Percentiles rank a stretch among this genome's conserved stretches.
These are phyloP conservation scores for Zygotorulaspora chibaensis DNA, from an alignment of 805 yeast genomes.

Conservation along the genomic window DNA sequence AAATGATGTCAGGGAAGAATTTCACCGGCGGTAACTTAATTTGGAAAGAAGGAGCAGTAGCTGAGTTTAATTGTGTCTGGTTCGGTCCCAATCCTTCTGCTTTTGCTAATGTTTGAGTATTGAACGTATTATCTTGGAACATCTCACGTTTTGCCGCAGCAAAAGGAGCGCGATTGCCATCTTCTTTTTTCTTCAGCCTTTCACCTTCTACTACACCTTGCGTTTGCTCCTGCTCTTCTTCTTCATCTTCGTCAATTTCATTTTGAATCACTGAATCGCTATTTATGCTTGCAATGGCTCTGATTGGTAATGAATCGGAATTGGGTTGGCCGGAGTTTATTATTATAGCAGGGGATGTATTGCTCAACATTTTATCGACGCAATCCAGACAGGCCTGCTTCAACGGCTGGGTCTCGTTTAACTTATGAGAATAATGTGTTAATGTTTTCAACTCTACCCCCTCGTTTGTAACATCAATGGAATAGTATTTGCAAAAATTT, in stretches of 20 bases:
- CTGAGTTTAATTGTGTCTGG: no score
- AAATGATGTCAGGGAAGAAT: no score
- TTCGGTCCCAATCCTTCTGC: no score
- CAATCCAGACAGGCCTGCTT: conserved; percentile 44
- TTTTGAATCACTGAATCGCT: neutral
- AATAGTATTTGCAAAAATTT: conserved; percentile 61
- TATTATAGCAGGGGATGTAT: conserved; percentile 31
- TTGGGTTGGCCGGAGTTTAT: conserved; percentile 39
- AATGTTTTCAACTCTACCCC: conserved; percentile 46
- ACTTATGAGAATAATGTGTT: conserved; percentile 35
- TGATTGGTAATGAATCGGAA: conserved; percentile 13
- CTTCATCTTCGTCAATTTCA: neutral
- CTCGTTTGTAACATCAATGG: conserved; percentile 41
- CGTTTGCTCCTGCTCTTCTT: neutral
- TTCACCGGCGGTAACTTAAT: no score
- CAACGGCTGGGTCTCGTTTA: conserved; percentile 40
- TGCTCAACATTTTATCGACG: conserved; percentile 40
- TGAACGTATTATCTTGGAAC: no score
- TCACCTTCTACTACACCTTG: neutral
- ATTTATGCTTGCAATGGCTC: neutral
- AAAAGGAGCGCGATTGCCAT: neutral
- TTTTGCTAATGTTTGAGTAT: no score
- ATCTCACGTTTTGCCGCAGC: no score
- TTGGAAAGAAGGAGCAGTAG: no score
- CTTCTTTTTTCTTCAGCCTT: neutral